phyloP scores from a whole-genome alignment of 2,329 filamentous ascomycete genomes.

The Acarospora socialis region DNA sequence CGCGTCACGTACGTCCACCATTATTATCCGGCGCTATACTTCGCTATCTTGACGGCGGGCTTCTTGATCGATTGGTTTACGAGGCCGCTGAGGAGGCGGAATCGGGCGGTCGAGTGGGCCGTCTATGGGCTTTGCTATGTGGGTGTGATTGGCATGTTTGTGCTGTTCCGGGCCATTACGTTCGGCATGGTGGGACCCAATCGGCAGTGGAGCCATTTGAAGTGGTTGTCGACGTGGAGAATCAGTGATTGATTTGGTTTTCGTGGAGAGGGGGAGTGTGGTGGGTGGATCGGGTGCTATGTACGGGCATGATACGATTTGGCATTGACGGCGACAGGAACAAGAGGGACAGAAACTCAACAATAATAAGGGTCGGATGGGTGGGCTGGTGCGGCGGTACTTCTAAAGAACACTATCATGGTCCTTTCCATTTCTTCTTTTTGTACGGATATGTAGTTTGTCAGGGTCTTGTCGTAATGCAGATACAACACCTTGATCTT shows the following conservation, averaged over 20 bases:
- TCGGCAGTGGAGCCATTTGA: slow-evolving; percentile 76
- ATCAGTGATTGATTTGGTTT: slow-evolving; percentile 47
- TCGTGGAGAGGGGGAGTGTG: too few species aligned
- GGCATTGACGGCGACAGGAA: too few species aligned
- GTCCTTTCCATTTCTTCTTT: too few species aligned
- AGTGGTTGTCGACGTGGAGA: slow-evolving; percentile 83
- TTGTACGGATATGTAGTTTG: too few species aligned
- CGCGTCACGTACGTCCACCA: slow-evolving; percentile 98
- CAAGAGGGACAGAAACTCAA: too few species aligned
- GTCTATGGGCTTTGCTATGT: slow-evolving; percentile 65
- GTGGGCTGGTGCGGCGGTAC: too few species aligned
- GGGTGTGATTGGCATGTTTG: slow-evolving; percentile 64
- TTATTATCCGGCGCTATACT: slow-evolving; percentile 97
- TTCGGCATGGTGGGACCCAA: slow-evolving; percentile 88
- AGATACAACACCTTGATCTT: too few species aligned
- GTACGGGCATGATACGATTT: too few species aligned
- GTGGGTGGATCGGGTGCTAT: too few species aligned
- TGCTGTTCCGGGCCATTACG: slow-evolving; percentile 82
- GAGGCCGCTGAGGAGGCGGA: slow-evolving; percentile 38
- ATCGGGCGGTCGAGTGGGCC: slow-evolving; percentile 47
- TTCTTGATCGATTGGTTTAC: slow-evolving; percentile 81
- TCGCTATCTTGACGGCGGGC: slow-evolving; percentile 77
- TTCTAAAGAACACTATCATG: too few species aligned
- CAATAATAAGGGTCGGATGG: too few species aligned
- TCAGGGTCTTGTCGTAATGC: too few species aligned